Base-by-base conservation (phyloP, 1,139 yeast species). In the Hyphopichia burtonii region DNA sequence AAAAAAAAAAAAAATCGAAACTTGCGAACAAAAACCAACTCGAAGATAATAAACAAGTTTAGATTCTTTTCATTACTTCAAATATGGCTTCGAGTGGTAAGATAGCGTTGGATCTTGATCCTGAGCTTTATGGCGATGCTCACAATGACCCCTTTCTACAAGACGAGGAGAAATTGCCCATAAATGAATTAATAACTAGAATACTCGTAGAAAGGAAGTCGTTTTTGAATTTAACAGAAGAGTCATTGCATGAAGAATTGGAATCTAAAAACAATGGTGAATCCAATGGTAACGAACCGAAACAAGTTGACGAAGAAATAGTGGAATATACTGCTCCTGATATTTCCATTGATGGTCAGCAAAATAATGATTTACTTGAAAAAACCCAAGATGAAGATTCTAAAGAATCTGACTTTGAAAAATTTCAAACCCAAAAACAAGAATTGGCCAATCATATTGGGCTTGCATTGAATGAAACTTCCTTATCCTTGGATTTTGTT, bases 391-490 rank as follows among this genome's bases (percentile, higher is more conserved):
- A 47, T 30, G 32, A 34, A 6, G 46, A 40, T n/a, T 47, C 44
- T 14, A 38, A 34, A 10, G 56, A 52, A 43, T 53, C 61, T 17
- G 58, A 73, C 2, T 66, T 64, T 32, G 86, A 79, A 39, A 66
- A 69, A 17, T 84, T 86, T 52, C 73, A 72, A 40, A 73, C 72
- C 41, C 73, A 81, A 22, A 80, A 86, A 46, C 59, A 68, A 15
- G 82, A 83, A 46, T 71, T 88, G 42, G 57, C 82, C 18, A 71
- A 71, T 23, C 70, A 76, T 39, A 73, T 90, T 27, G 79, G 72
- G 44, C 63, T 78, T 2, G 96, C 99, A 0, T 71, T 87, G 53
- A 93, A 93, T 58, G 98, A 93, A 58, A 83, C 96, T 0, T 90
- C 96, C 0, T 66, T 93, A 34, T 83, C 96, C 1, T 68, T 91